phyloP scores from a whole-genome alignment of 2,329 filamentous ascomycete species.

The Diaporthe sp. region DNA sequence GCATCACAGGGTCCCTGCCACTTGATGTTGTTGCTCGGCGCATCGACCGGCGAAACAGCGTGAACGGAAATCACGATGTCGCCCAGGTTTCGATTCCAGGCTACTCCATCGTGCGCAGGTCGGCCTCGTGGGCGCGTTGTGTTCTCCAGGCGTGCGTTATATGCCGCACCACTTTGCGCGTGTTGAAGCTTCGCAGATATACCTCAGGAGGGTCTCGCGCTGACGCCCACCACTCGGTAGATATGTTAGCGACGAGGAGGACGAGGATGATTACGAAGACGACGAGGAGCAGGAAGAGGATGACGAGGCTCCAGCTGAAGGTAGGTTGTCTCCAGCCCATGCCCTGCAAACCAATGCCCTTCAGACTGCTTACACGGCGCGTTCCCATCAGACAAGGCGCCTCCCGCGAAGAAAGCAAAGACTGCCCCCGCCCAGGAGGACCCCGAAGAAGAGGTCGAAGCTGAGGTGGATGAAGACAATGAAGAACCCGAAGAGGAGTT shows the following conservation, averaged over 20 bases:
- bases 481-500: constrained; percentile 44
- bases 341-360: background rate
- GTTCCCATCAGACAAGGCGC: constrained; percentile 52
- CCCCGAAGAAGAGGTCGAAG: constrained; percentile 44
- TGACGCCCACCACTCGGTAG: constrained; percentile 18
- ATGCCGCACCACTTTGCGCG: background rate
- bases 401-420: constrained; percentile 68
- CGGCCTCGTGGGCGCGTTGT: background rate
- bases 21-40: background rate
- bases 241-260: constrained; percentile 55
- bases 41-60: background rate
- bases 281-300: constrained; percentile 57
- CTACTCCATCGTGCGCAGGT: background rate
- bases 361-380: background rate
- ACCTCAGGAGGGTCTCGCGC: background rate
- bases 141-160: background rate
- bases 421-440: constrained; percentile 52
- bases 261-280: constrained; percentile 54
- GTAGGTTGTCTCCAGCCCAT: constrained; percentile 47
- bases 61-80: background rate
- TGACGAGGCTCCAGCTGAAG: constrained; percentile 50
- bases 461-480: constrained; percentile 40
- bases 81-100: background rate
- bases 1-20: background rate
- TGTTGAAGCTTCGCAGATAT: background rate